Evolutionary conservation across 179 eudicot genomes (phyloP), one percentile per base, ranked within the genome.

Genomic region (Beta lomatogona): DNA sequence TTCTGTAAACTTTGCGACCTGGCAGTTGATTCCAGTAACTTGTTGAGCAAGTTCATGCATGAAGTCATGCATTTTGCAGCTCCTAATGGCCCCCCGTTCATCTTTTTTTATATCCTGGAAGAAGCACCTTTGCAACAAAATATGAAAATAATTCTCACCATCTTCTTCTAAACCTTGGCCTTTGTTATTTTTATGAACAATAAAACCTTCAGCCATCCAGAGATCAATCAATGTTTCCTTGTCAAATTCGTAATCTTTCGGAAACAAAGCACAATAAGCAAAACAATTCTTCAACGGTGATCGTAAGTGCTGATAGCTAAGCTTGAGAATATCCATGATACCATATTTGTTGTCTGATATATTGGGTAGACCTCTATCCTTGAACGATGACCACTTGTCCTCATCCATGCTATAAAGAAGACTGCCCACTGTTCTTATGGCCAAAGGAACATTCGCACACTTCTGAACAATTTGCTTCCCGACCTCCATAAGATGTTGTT

Each of bases 401-500:
- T 63, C 67, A 12, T 63, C 14, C 14, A 21, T 63, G 67, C 73
- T 61, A 52, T 65, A 50, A 28, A 77, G 55, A 16, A 77, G 73
- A 21, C 54, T 79, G 18, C 75, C 81, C 11, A 69, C 19, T 14
- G 48, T 59, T 66, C 50, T 86, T 25, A 86, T 64, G 4, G 77
- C 85, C 48, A 86, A 52, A 6, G 86, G 88, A 53, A 78, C 76
- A 54, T 79, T 71, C 12, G 53, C 77, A 66, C 80, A 74, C 77
- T 78, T 81, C 1, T 57, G 52, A 6, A 83, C 71, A 54, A 63
- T 63, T 28, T 63, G 31, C 36, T 63, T 63, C 9, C 36, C 67
- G 9, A 22, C 41, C 67, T 15, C 12, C 67, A 63, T 13, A 63
- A 63, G 67, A 3, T 63, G 8, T 63, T 25, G 53, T 28, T 50